These are phyloP conservation scores for Isatis lusitanica DNA, from an alignment of 441 rosid species.

Conservation along the genomic window DNA sequence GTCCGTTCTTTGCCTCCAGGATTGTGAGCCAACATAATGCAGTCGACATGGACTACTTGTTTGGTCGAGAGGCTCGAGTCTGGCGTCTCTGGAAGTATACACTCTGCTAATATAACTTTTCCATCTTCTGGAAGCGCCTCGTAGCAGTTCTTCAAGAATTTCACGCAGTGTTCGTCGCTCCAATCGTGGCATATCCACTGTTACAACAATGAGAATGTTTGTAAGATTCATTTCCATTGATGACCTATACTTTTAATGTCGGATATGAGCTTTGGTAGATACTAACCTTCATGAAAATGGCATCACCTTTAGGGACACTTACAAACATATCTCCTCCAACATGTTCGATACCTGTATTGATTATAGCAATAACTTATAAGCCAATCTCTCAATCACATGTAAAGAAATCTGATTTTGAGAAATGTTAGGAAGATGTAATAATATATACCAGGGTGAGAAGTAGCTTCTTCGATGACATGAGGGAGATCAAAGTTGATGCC, in stretches of 20 bases:
- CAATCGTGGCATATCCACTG: constrained; percentile 92
- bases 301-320: constrained; percentile 73
- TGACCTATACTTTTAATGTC: no score
- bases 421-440: not conserved
- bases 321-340: constrained; percentile 84
- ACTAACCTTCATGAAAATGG: constrained; percentile 81
- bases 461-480: constrained; percentile 67
- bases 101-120: constrained; percentile 75
- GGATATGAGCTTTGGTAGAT: not conserved
- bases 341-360: constrained; percentile 56
- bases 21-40: constrained; percentile 82
- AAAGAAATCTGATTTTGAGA: not conserved
- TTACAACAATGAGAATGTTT: constrained; percentile 10
- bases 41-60: constrained; percentile 57
- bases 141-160: constrained; percentile 70
- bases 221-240: not conserved
- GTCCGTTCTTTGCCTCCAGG: constrained; percentile 94
- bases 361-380: constrained; percentile 2
- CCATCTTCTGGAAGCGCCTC: constrained; percentile 67
- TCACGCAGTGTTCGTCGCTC: constrained; percentile 74
- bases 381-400: not conserved
- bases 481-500: constrained; percentile 87
- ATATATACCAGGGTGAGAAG: constrained; percentile 54
- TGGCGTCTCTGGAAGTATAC: constrained; percentile 66
- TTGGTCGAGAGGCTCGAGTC: constrained; percentile 62